Conservation (phyloP, 2,329 filamentous ascomycete species). For the Tolypocladium inflatum region DNA sequence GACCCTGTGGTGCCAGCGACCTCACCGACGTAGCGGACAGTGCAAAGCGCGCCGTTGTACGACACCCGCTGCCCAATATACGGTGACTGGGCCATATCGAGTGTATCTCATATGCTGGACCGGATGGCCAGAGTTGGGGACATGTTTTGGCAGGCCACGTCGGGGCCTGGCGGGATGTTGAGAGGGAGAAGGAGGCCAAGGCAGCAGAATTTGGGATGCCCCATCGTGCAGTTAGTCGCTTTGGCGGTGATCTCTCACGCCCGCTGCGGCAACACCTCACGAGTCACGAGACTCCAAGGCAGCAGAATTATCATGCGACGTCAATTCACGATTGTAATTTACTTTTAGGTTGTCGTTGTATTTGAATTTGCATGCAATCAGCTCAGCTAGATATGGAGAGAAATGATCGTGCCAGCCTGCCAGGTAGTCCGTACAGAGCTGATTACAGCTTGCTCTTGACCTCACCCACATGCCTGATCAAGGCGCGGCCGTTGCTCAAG, state of each 20-base stretch:
- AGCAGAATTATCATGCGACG: neutral
- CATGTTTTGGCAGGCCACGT: neutral
- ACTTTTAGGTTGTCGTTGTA: neutral
- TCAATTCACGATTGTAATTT: neutral
- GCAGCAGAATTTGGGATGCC: slow-evolving; percentile 10
- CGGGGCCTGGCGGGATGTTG: neutral
- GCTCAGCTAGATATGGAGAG: neutral
- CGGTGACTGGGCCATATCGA: slow-evolving; percentile 26
- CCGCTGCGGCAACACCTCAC: neutral
- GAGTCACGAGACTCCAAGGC: neutral
- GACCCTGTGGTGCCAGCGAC: slow-evolving; percentile 66
- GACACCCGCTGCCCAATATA: slow-evolving; percentile 68
- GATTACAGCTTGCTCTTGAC: slow-evolving; percentile 54
- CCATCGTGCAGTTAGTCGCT: neutral
- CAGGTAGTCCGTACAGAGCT: too few species aligned
- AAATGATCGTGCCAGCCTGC: neutral
- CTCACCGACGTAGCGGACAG: slow-evolving; percentile 71
- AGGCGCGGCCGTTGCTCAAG: slow-evolving; percentile 74
- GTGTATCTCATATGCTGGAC: neutral
- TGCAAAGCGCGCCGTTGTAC: slow-evolving; percentile 69
- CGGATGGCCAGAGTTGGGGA: neutral
- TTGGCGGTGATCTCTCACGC: neutral
- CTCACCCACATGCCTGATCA: slow-evolving; percentile 55
- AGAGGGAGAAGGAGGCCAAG: slow-evolving; percentile 6
- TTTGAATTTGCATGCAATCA: neutral